Conservation (phyloP, 2,329 filamentous ascomycete species). For the Calcarisporium arbuscula region DNA sequence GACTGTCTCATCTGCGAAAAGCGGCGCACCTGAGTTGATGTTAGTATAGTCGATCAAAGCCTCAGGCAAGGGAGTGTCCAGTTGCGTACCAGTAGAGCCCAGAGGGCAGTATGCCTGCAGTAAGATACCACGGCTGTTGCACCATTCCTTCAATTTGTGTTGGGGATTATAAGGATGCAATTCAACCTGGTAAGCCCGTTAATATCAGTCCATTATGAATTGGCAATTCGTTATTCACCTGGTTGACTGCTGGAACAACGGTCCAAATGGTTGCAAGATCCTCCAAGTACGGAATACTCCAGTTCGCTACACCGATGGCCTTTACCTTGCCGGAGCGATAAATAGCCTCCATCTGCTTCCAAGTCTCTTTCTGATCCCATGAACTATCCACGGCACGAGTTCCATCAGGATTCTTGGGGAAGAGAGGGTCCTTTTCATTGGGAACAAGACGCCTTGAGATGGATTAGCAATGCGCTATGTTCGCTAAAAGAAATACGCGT, state of each 20-base stretch:
- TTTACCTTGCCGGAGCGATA: constrained; percentile 53
- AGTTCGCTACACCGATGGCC: constrained; percentile 70
- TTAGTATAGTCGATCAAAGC: no score
- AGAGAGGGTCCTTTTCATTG: no score
- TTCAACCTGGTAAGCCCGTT: constrained; percentile 35
- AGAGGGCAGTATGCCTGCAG: constrained; percentile 35
- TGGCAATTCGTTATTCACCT: no score
- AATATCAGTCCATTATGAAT: neutral
- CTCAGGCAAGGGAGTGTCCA: constrained; percentile 23
- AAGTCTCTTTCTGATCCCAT: constrained; percentile 58
- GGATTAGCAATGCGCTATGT: no score
- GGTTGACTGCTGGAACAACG: neutral
- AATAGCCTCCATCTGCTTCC: constrained; percentile 59
- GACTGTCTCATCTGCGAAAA: constrained; percentile 54
- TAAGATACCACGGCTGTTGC: constrained; percentile 71
- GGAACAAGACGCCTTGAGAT: no score
- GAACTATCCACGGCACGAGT: no score
- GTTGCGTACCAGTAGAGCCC: no score
- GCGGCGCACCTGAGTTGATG: no score
- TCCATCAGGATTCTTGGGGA: no score
- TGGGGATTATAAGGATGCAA: constrained; percentile 66
- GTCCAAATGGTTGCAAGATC: constrained; percentile 25
- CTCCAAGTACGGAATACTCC: constrained; percentile 60
- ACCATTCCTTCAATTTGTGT: constrained; percentile 37
- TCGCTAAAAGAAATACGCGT: constrained; percentile 40